Percentiles rank a stretch among this genome's conserved stretches.
These are phyloP conservation scores for Fusarium sp. DNA, from an alignment of 2,329 filamentous ascomycete species.

Conservation along the genomic window DNA sequence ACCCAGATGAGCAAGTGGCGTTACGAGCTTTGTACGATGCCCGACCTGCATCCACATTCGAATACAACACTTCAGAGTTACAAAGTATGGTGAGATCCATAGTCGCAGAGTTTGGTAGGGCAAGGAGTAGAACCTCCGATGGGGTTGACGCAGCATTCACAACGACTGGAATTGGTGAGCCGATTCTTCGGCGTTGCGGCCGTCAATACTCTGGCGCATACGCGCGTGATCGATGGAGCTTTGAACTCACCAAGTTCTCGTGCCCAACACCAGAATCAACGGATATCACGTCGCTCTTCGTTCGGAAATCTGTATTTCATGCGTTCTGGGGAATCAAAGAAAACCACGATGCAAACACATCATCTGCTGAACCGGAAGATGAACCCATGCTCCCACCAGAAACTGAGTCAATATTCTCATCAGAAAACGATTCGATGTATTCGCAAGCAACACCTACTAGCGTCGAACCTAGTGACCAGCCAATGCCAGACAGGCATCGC, in stretches of 20 bases:
- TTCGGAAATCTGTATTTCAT: conserved; percentile 12
- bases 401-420: background rate
- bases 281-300: conserved; percentile 11
- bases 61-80: background rate
- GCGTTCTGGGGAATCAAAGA: conserved; percentile 5
- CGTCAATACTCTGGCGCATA: conserved; percentile 10
- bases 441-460: background rate
- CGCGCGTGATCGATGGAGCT: background rate
- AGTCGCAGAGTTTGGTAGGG: background rate
- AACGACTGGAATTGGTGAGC: background rate
- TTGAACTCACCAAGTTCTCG: background rate
- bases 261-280: background rate
- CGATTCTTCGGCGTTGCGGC: conserved; percentile 1
- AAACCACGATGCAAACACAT: background rate
- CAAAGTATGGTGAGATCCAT: background rate
- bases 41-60: background rate
- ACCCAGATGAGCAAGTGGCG: conserved; percentile 3
- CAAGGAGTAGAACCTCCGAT: too few relatives aligned
- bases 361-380: background rate
- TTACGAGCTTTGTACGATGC: background rate
- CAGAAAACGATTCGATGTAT: background rate
- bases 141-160: background rate
- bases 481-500: background rate
- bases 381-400: background rate
- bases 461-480: background rate